Percentiles rank a stretch among this genome's conserved stretches.
Conservation (phyloP, 441 rosid genomes). For the Isatis lusitanica region DNA sequence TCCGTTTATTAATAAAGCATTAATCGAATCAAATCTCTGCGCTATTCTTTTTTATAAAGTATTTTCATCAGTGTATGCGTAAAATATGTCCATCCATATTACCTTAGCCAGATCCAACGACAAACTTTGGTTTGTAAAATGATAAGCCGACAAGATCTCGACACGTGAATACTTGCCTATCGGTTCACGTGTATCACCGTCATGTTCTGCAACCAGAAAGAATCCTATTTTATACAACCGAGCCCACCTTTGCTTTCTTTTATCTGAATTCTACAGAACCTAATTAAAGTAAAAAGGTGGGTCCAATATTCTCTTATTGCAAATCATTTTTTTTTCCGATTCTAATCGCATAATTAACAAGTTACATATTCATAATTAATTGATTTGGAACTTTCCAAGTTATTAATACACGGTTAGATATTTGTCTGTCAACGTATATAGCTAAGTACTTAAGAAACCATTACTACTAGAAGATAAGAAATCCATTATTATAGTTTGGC, state of each 20-base stretch:
- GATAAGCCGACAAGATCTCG: conserved; percentile 10
- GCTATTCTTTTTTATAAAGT: too few species aligned
- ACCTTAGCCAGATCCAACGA: neutral
- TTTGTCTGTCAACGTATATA: neutral
- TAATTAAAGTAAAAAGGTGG: too few species aligned
- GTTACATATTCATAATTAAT: too few species aligned
- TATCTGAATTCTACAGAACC: too few species aligned
- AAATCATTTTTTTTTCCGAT: too few species aligned
- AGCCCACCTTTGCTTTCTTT: neutral
- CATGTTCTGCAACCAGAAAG: conserved; percentile 10
- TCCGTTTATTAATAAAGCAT: neutral
- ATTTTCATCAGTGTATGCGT: too few species aligned
- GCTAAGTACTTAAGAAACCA: neutral
- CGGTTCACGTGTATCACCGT: conserved; percentile 23
- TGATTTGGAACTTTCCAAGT: neutral
- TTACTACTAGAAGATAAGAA: neutral
- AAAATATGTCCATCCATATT: neutral
- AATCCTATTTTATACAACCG: conserved; percentile 7
- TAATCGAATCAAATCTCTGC: too few species aligned
- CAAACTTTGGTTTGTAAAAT: neutral
- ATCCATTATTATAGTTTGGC: neutral
- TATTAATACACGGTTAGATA: neutral
- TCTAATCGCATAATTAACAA: too few species aligned
- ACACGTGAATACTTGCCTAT: conserved; percentile 16
- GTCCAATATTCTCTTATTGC: too few species aligned